These are phyloP conservation scores for Pseudomassariella vexata DNA, from an alignment of 2,329 filamentous ascomycete genomes.

Conservation along the genomic window DNA sequence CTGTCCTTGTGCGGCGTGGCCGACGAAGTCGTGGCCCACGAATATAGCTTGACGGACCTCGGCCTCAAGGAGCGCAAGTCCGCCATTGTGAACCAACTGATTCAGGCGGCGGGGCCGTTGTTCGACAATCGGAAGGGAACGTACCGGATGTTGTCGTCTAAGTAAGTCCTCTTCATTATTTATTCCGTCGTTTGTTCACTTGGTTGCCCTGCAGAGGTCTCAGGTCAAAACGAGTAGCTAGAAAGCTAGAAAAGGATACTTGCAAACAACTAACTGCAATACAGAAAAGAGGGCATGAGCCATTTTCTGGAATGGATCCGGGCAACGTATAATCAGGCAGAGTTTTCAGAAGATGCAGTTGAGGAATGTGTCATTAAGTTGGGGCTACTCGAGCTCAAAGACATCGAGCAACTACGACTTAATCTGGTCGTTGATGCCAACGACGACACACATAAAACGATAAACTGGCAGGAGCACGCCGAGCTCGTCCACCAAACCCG, in stretches of 20 bases:
- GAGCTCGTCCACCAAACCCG: too few species aligned
- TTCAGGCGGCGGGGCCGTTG: conserved; percentile 45
- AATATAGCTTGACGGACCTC: conserved; percentile 56
- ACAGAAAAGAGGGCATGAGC: conserved; percentile 41
- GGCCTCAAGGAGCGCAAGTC: conserved; percentile 36
- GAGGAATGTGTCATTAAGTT: conserved; percentile 56
- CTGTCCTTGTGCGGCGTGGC: conserved; percentile 52
- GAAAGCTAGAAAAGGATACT: too few species aligned
- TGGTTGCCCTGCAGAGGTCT: too few species aligned
- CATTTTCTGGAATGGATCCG: conserved; percentile 49
- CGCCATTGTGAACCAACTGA: conserved; percentile 36
- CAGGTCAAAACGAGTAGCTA: too few species aligned
- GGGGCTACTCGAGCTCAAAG: conserved; percentile 50
- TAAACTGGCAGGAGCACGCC: conserved; percentile 3
- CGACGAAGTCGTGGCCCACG: conserved; percentile 46
- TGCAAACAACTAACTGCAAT: not conserved
- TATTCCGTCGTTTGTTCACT: too few species aligned
- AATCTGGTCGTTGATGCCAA: conserved; percentile 21
- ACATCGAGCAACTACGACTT: conserved; percentile 34
- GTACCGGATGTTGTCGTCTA: conserved; percentile 37
- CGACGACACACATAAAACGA: conserved; percentile 1
- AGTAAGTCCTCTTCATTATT: conserved; percentile 22
- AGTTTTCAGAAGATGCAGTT: conserved; percentile 56
- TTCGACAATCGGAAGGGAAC: conserved; percentile 37
- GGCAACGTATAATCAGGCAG: too few species aligned